Base-by-base conservation (phyloP, 768 basidiomycete species). In the Sarcomyxa edulis region DNA sequence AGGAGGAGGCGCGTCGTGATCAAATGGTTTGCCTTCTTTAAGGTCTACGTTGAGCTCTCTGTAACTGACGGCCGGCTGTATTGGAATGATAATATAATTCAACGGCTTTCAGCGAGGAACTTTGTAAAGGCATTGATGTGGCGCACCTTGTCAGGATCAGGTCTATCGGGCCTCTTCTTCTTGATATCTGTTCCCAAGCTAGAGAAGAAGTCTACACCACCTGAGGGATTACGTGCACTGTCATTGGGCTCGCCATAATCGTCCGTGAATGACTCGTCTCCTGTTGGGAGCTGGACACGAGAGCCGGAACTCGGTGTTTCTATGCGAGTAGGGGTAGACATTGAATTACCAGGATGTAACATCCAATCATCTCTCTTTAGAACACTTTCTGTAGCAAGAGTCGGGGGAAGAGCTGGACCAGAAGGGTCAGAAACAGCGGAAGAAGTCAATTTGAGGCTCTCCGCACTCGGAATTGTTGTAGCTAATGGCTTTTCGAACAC, bases 321-420 rank as follows among this genome's bases (percentile, higher is more conserved):
- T n/a, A n/a, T n/a, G n/a, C n/a, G n/a, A n/a, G n/a, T n/a, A n/a
- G n/a, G n/a, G n/a, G n/a, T n/a, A n/a, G n/a, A n/a, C n/a, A n/a
- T n/a, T n/a, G n/a, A n/a, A n/a, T n/a, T n/a, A n/a, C n/a, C n/a
- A 18, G 70, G 68, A n/a, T 58, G 43, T 21, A 93, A 61, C 92
- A 96, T 95, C 94, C 94, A 97, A 25, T 89, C 82, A 45, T 93
- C 91, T 14, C 91, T 74, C 50, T 77, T 65, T 10, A 83, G 48
- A 19, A 60, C 61, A 0, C 75, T 64, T 45, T 77, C 76, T 4
- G 79, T 66, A 3, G 58, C 55, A 4, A 61, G 45, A n/a, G 56
- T 52, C 7, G 62, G 62, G 1, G 81, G 80, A n/a, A 76, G 64
- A 2, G 62, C 46, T 0, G 74, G 66, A 30, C 71, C 66, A 18